Base-by-base conservation (phyloP, 306 rosid genomes). In the Lathyrus oleraceus region DNA sequence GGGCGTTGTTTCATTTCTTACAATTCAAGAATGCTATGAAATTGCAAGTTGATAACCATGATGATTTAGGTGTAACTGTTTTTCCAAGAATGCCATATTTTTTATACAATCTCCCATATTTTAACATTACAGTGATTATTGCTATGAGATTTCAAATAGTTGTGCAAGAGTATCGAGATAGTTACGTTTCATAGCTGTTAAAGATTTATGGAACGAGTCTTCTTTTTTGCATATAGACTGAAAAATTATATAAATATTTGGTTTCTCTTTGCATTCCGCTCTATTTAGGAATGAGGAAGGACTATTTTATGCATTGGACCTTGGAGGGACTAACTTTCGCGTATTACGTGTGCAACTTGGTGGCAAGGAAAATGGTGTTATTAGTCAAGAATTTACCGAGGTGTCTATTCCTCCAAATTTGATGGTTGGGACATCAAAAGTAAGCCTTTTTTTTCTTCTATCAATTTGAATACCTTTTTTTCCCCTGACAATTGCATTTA, bases 251-350 rank as follows among this genome's bases (percentile, higher is more conserved):
- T 10, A 9, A 16, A 35, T 27, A 35, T 35, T 20, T 66, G 49
- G 6, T 32, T 45, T 68, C 5, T 70, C 44, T 52, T 56, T 48
- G 70, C 53, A 10, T 72, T 30, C 43, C 48, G 68, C 17, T 51
- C 32, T 2, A 57, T 66, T 14, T 27, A 95, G 99, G 79, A 75
- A 86, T 14, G 99, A 95, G 88, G 81, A 87, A 61, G 99, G 99
- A 35, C 76, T 95, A 21, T 95, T 76, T 78, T 95, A 95, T 83
- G 96, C 99, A 38, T 72, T 95, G 73, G 99, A 95, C 81, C 99
- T 95, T 71, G 99, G 99, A 32, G 99, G 99, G 57, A 95, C 99
- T 51, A 95, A 95, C 74, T 95, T 95, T 74, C 97, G 99, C 1
- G 97, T 95, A 75, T 32, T 95, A 69, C 97, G 99, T 13, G 85